Evolutionary conservation across 2,329 filamentous ascomycete genomes (phyloP).

Genomic region (Botrytis cinerea): DNA sequence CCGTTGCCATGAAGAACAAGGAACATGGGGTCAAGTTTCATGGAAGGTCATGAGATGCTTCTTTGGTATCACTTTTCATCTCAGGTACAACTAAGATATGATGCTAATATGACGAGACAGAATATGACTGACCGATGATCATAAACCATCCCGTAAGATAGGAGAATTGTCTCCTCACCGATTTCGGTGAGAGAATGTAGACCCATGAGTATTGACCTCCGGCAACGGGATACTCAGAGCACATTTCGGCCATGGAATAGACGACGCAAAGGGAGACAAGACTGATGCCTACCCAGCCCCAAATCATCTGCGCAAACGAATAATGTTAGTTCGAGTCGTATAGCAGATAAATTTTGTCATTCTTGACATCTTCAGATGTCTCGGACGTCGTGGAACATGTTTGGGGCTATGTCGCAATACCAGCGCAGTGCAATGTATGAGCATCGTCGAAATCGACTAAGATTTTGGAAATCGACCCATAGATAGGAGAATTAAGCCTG

Average conservation of each 20-base stretch:
- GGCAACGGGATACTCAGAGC: conserved; percentile 56
- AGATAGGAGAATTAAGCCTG: conserved; percentile 23
- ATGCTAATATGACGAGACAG: not conserved
- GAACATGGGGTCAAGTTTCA: not conserved
- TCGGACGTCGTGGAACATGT: conserved; percentile 25
- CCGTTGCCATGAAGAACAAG: conserved; percentile 3
- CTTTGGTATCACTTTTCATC: not conserved
- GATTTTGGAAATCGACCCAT: conserved; percentile 15
- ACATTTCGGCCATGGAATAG: conserved; percentile 61
- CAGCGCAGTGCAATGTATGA: conserved; percentile 15
- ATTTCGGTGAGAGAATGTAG: conserved; percentile 54
- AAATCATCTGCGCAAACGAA: conserved; percentile 50
- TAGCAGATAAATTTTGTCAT: conserved; percentile 19
- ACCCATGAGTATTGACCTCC: conserved; percentile 61
- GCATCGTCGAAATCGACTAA: not conserved
- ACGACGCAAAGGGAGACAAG: conserved; percentile 54
- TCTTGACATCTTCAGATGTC: conserved; percentile 22
- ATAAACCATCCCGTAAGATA: conserved; percentile 53
- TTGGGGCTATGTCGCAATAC: conserved; percentile 11
- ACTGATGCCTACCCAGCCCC: conserved; percentile 56
- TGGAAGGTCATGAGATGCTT: conserved; percentile 21
- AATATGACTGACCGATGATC: conserved; percentile 44
- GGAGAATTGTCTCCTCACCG: conserved; percentile 47
- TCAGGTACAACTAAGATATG: not conserved
- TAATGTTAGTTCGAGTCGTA: conserved; percentile 16